A percentile compares a stretch with the other conserved stretches of the same genome.
phyloP scores from a whole-genome alignment of 331 rosid genomes.

The Rhamnella rubrinervis region DNA sequence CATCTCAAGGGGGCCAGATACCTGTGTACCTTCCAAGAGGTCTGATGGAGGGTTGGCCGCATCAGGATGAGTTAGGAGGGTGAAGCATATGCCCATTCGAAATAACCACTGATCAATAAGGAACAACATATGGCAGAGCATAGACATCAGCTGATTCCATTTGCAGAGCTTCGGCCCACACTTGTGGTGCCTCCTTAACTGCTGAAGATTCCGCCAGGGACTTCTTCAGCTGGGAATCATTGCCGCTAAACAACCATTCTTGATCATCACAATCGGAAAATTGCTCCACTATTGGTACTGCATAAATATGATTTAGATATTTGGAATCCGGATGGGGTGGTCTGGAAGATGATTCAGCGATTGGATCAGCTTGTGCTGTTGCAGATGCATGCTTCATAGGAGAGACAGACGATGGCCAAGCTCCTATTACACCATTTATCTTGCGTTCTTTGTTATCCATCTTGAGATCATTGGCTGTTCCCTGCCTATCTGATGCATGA shows the following conservation, averaged over 20 bases:
- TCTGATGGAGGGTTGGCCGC: constrained; percentile 31
- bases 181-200: constrained; percentile 46
- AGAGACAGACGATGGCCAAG: constrained; percentile 42
- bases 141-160: constrained; percentile 59
- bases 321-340: constrained; percentile 79
- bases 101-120: constrained; percentile 51
- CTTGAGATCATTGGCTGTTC: constrained; percentile 38
- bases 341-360: constrained; percentile 40
- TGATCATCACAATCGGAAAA: constrained; percentile 54
- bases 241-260: constrained; percentile 70
- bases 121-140: constrained; percentile 90
- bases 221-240: constrained; percentile 36
- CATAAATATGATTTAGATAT: constrained; percentile 56
- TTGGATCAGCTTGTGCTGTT: constrained; percentile 31
- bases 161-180: constrained; percentile 82
- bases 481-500: constrained; percentile 43
- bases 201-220: constrained; percentile 39
- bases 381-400: constrained; percentile 37
- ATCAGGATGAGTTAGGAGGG: constrained; percentile 25
- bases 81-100: constrained; percentile 27
- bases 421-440: constrained; percentile 61
- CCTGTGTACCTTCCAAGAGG: constrained; percentile 26
- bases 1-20: constrained; percentile 26
- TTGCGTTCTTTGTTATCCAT: constrained; percentile 52
- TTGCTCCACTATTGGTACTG: constrained; percentile 62